Evolutionary conservation across 2,329 filamentous ascomycete species (phyloP).

Genomic region (Calonectria multiphialidica): DNA sequence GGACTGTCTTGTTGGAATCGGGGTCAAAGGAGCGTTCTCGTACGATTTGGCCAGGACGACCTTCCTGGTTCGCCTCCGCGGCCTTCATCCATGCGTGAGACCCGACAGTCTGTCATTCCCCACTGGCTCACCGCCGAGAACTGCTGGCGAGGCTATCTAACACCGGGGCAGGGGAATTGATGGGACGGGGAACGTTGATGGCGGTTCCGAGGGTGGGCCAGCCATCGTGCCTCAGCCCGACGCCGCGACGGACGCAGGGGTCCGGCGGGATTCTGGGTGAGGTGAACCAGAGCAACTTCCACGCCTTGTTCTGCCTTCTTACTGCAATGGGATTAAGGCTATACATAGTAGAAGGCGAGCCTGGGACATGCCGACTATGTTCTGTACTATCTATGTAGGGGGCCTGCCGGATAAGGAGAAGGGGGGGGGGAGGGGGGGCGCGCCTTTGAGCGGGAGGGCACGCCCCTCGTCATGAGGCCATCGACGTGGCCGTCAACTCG

Average conservation of each 20-base stretch:
- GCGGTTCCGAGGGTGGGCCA: constrained; percentile 22
- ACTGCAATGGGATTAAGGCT: constrained; percentile 17
- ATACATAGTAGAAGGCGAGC: too few relatives aligned
- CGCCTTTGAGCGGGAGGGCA: constrained; percentile 9
- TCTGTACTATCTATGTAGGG: neutral
- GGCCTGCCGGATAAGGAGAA: neutral
- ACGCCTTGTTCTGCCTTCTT: constrained; percentile 27
- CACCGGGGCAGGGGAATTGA: constrained; percentile 10
- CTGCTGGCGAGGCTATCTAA: constrained; percentile 6
- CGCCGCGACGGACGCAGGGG: constrained; percentile 2
- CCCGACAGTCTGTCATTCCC: constrained; percentile 25
- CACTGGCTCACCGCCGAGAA: constrained; percentile 23
- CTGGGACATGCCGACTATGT: neutral
- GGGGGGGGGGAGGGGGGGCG: neutral
- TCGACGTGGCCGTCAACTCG: constrained; percentile 22
- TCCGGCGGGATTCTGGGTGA: neutral
- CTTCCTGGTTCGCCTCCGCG: constrained; percentile 8
- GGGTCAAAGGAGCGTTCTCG: constrained; percentile 9
- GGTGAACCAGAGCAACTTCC: constrained; percentile 6
- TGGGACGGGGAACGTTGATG: constrained; percentile 16
- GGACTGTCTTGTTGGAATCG: constrained; percentile 19
- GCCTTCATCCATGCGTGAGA: constrained; percentile 14
- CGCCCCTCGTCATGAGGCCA: constrained; percentile 20
- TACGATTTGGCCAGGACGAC: constrained; percentile 19
- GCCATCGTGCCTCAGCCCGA: constrained; percentile 7